Base-by-base conservation (phyloP, 1,284 basidiomycete genomes). In the Ustilago esculenta region DNA sequence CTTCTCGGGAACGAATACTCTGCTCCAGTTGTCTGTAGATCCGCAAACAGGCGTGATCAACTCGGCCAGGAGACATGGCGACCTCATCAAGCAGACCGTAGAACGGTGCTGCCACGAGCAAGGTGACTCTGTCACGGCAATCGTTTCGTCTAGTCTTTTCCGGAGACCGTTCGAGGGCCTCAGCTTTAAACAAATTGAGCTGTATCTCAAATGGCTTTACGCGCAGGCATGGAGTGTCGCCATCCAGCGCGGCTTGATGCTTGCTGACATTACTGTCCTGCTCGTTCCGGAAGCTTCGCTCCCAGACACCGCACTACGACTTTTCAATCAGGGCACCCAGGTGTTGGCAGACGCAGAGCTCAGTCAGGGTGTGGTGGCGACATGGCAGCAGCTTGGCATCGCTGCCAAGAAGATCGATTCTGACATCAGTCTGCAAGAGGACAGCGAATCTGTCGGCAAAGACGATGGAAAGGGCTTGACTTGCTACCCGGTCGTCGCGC, bases 401-500 rank as follows among this genome's bases (percentile, higher is more conserved):
- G 5, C 18, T 1, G n/a, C 36, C 7, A 23, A 8, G 11, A 17
- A 24, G 20, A 14, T 61, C n/a, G 36, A 49, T 3, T 61, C 65
- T 20, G n/a, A 12, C 20, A 15, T 58, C 11, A 34, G 15, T n/a
- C 18, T 32, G 33, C 39, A 53, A 12, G 46, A 49, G 11, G n/a
- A 24, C 11, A 24, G 18, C 34, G 46, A 43, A 4, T 17, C 45
- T 1, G 49, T 59, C 15, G 67, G 55, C 15, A 39, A 49, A 20
- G 67, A 64, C 32, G 67, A 70, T 32, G 56, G 52, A 18, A 60
- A 59, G 33, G 67, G 56, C 3, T 20, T 65, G 10, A 43, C 14
- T 15, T 39, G 36, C 40, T 71, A 66, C 29, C 59, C 50, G 10
- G 72, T 67, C 8, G 71, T 68, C 3, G 85, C 85, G 77, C 70